phyloP scores from a whole-genome alignment of 2,329 filamentous ascomycete genomes.

The Microdochium nivale region DNA sequence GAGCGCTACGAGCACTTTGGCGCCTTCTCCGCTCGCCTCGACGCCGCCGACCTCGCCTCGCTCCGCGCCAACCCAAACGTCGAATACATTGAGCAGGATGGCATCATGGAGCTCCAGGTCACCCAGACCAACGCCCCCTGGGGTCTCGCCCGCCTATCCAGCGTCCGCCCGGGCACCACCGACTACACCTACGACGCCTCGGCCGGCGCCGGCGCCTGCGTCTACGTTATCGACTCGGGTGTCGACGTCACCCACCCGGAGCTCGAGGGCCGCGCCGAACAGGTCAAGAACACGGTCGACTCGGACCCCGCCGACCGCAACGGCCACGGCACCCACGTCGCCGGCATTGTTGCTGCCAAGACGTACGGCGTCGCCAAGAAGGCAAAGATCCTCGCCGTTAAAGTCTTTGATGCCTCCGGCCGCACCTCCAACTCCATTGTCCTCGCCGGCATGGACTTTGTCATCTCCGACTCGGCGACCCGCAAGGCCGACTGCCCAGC shows the following conservation, averaged over 20 bases:
- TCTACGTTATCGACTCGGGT: slow-evolving; percentile 36
- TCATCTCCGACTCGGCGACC: slow-evolving; percentile 5
- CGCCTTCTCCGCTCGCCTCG: slow-evolving; percentile 1
- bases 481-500: slow-evolving; percentile 10
- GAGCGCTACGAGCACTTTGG: not conserved
- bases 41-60: not conserved
- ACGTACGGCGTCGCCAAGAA: slow-evolving; percentile 13
- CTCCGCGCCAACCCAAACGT: slow-evolving; percentile 8
- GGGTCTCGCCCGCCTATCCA: slow-evolving; percentile 15
- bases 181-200: slow-evolving; percentile 13
- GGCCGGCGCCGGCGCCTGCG: slow-evolving; percentile 17
- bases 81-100: slow-evolving; percentile 19
- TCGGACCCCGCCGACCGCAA: slow-evolving; percentile 12
- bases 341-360: slow-evolving; percentile 7
- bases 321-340: slow-evolving; percentile 28
- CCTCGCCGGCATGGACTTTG: slow-evolving; percentile 24
- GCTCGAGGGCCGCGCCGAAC: slow-evolving; percentile 16
- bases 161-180: slow-evolving; percentile 4
- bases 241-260: slow-evolving; percentile 24
- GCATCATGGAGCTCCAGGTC: slow-evolving; percentile 14
- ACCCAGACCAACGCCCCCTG: slow-evolving; percentile 18
- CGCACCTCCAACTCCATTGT: slow-evolving; percentile 19
- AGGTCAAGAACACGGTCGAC: slow-evolving; percentile 10
- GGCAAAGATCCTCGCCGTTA: slow-evolving; percentile 8
- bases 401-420: slow-evolving; percentile 7